Percentiles rank a stretch among this genome's conserved stretches.
Conservation (phyloP, 805 yeast species). For the Starmerella vitae region DNA sequence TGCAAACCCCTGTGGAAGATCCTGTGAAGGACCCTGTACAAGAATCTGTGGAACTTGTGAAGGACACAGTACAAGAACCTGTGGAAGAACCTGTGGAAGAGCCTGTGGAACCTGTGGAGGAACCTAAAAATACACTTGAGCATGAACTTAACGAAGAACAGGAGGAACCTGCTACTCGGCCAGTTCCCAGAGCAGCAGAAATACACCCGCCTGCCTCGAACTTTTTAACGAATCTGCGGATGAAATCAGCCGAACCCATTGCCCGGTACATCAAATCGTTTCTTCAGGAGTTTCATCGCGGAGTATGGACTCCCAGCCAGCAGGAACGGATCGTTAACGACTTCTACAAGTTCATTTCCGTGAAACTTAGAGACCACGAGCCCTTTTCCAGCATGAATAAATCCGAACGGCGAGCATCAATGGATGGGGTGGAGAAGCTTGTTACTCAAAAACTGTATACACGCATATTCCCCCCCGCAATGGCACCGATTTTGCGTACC, state of each 20-base stretch:
- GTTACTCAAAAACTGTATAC: conserved; percentile 76
- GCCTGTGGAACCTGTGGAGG: too few relatives aligned
- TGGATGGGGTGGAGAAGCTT: conserved; percentile 86
- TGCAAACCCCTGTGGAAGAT: too few relatives aligned
- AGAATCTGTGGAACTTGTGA: too few relatives aligned
- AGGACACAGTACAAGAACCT: too few relatives aligned
- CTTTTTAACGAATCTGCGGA: conserved; percentile 55
- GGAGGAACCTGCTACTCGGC: too few relatives aligned
- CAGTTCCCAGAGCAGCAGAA: too few relatives aligned
- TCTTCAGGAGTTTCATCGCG: conserved; percentile 56
- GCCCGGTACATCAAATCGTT: conserved; percentile 79
- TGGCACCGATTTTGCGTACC: conserved; percentile 34
- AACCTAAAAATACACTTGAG: too few relatives aligned
- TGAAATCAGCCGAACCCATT: conserved; percentile 73
- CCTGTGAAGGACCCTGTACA: too few relatives aligned
- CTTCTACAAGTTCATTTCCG: conserved; percentile 55
- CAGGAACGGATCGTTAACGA: conserved; percentile 65
- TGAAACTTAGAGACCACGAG: conserved; percentile 32
- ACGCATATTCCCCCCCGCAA: conserved; percentile 67
- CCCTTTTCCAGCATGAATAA: conserved; percentile 46
- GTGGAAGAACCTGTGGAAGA: too few relatives aligned
- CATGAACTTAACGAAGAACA: too few relatives aligned
- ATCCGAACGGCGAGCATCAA: conserved; percentile 52
- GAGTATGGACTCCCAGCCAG: conserved; percentile 60
- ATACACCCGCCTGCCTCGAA: too few relatives aligned